Evolutionary conservation across 2,329 filamentous ascomycete species (phyloP), one percentile per base, ranked within the genome.

Genomic region (Clonostachys sp.): DNA sequence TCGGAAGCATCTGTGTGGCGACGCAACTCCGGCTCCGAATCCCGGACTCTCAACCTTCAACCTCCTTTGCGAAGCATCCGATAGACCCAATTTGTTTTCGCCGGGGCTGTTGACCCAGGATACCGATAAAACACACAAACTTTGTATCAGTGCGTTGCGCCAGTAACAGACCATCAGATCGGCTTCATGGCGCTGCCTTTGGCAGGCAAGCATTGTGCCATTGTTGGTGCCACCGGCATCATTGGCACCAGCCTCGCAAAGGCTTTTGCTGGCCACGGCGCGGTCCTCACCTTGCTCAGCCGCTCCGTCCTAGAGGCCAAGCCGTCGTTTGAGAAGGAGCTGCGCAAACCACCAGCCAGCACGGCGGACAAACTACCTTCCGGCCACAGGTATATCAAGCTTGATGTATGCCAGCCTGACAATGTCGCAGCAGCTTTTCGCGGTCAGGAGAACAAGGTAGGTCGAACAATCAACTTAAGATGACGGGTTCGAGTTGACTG

Each of bases 161-260:
- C 8, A 30, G 24, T 8, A n/a, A 40, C 36, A 17, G 36, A 8
- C 36, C n/a, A 9, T 8, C n/a, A 12, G 36, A 42, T n/a, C 42
- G 13, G 36, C 40, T 24, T 16, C 18, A 59, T 64, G 56, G 48
- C 59, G 20, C 58, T 66, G 51, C 57, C 62, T 45, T 64, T 81
- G 47, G 57, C 57, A 40, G 73, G 74, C 48, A 77, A 77, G 52
- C 73, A 70, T 50, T 77, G 72, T 61, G 71, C 87, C 59, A 73
- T 91, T 45, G 87, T 86, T 3, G 87, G 87, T 43, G 86, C 78
- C 17, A 86, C 84, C 41, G 81, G 84, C 17, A 81, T 84, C 46
- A 89, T 91, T 55, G 87, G 87, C 41, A 71, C 75, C 40, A 79
- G 81, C 45, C 86, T 91, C 47, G 86, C 86, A 10, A 63, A 70